Evolutionary conservation across 106 monocot species (phyloP), one percentile per base, ranked within the genome.

Genomic region (Allium cepa): DNA sequence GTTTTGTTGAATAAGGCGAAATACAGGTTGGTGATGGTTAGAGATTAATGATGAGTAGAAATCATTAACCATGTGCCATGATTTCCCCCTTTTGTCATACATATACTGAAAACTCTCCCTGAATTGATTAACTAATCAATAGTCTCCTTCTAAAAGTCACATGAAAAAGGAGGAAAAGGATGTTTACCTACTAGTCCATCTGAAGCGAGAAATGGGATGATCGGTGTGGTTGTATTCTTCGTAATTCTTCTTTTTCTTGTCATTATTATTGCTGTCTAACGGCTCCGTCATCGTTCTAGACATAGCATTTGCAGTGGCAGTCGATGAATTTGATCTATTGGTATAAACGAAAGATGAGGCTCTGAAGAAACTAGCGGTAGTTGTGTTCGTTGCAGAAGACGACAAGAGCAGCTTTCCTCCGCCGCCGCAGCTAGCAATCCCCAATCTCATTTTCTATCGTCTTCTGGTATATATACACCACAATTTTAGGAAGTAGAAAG

Each of bases 31-130:
- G 36, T 61, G 16, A 61, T 61, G 27, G 3, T 4, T 47, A 14
- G 5, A 22, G 67, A 91, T 87, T 56, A 88, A 57, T 58, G 84
- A 71, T 16, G 92, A 74, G 63, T 92, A 92, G 76, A 97, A 97
- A 45, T 82, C 71, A 22, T 70, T 56, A 22, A 97, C 75, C 58
- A 56, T 86, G 28, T 77, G 59, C 96, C 92, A 97, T 62, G 86
- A 82, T 4, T 36, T 36, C 5, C 1, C 36, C 74, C 82, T 75
- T 22, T 11, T n/a, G 9, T 26, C 71, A 62, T 89, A 74, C 96
- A 97, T 92, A 70, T 56, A 92, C 68, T 82, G 50, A 69, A 77
- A 96, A 67, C 83, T 83, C 76, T 91, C 91, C 76, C 94, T 94
- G 56, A 17, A 26, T 8, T 2, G 9, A 62, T 62, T 45, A 2